phyloP scores from a whole-genome alignment of 495 filamentous ascomycete species.

The Penicillium subrubescens region DNA sequence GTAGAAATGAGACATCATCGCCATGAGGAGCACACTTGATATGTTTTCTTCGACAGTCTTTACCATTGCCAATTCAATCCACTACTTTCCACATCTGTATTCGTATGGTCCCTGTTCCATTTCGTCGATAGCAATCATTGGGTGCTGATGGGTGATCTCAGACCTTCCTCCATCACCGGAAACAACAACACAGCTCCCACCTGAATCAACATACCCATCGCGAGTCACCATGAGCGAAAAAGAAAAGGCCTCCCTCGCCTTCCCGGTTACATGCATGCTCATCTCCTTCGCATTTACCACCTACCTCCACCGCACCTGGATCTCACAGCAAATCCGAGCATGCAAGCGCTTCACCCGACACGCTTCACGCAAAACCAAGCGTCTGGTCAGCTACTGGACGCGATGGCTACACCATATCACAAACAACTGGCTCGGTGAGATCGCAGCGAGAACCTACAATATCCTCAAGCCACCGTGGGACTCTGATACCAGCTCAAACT shows the following conservation, averaged over 20 bases:
- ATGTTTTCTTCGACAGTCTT: too few relatives aligned
- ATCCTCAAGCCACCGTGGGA: background rate
- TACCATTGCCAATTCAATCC: too few relatives aligned
- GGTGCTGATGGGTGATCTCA: background rate
- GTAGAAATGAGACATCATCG: too few relatives aligned
- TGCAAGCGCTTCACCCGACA: background rate
- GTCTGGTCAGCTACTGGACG: background rate
- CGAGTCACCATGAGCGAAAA: slow-evolving; percentile 8
- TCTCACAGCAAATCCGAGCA: background rate
- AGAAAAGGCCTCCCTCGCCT: slow-evolving; percentile 14
- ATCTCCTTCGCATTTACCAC: slow-evolving; percentile 24
- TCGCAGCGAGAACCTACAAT: background rate
- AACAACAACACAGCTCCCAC: background rate
- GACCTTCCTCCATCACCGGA: background rate
- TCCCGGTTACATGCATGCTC: slow-evolving; percentile 19
- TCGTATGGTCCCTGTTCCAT: too few relatives aligned
- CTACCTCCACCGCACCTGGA: slow-evolving; percentile 4
- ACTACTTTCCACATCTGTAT: too few relatives aligned
- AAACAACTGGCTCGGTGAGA: background rate
- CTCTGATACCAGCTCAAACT: background rate
- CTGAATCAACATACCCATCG: background rate
- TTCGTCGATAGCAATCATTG: background rate
- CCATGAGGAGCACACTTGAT: too few relatives aligned
- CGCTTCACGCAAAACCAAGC: background rate
- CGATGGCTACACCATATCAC: background rate